Conservation (phyloP, 345 rosid genomes). For the Rhodomyrtus tomentosa region DNA sequence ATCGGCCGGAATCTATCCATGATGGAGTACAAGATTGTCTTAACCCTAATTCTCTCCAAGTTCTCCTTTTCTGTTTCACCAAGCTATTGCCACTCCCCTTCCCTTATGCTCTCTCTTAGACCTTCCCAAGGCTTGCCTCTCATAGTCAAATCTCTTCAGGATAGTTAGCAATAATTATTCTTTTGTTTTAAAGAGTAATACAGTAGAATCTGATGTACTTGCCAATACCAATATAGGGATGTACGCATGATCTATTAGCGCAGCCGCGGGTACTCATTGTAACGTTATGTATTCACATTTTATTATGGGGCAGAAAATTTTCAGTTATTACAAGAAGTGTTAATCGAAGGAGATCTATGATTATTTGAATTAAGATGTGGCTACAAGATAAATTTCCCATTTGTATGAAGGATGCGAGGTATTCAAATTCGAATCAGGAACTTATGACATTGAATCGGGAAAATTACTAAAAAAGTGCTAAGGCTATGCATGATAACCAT, state of each 20-base stretch:
- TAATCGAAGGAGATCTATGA: not conserved
- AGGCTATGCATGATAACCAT: no score
- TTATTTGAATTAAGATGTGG: not conserved
- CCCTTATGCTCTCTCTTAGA: constrained; percentile 6
- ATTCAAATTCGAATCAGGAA: not conserved
- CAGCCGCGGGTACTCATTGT: not conserved
- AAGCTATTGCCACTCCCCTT: constrained; percentile 1
- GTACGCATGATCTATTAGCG: not conserved
- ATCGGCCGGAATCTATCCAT: constrained; percentile 4
- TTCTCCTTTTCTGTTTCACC: constrained; percentile 10
- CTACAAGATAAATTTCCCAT: not conserved
- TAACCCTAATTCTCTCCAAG: constrained; percentile 3
- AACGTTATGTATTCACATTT: not conserved
- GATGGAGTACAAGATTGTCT: constrained; percentile 9
- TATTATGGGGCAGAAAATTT: not conserved
- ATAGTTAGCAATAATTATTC: not conserved
- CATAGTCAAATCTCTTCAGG: constrained; percentile 2
- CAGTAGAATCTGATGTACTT: not conserved
- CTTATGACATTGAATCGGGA: not conserved
- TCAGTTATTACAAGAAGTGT: not conserved
- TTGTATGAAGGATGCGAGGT: not conserved
- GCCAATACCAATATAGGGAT: not conserved
- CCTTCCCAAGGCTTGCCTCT: constrained; percentile 8
- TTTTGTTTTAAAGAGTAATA: not conserved
- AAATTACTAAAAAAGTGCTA: no score